Evolutionary conservation across 805 yeast species (phyloP).

Genomic region (Candida argentea): DNA sequence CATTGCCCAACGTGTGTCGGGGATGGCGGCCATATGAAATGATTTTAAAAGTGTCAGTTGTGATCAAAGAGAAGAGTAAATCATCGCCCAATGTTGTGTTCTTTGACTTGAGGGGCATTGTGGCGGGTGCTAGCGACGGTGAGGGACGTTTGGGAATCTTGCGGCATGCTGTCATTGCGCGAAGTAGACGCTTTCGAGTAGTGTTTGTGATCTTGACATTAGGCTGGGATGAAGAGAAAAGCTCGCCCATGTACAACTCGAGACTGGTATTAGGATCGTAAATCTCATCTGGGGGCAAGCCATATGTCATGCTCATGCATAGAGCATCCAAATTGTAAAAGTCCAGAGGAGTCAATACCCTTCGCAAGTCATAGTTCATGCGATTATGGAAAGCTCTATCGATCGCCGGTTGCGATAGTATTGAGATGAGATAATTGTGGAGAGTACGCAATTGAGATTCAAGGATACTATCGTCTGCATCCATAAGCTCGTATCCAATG

Average conservation of each 20-base stretch:
- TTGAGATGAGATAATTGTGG: slow-evolving; percentile 71
- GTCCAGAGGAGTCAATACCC: slow-evolving; percentile 66
- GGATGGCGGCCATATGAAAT: slow-evolving; percentile 67
- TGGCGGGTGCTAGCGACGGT: slow-evolving; percentile 1
- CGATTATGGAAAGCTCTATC: slow-evolving; percentile 56
- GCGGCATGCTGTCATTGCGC: slow-evolving; percentile 33
- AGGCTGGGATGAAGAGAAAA: slow-evolving; percentile 20
- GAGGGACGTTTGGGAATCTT: slow-evolving; percentile 6
- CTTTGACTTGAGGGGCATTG: slow-evolving; percentile 2
- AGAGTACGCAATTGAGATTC: slow-evolving; percentile 55
- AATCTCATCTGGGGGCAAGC: slow-evolving; percentile 10
- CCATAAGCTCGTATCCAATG: slow-evolving; percentile 37
- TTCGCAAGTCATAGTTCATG: slow-evolving; percentile 74
- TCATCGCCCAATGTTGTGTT: slow-evolving; percentile 24
- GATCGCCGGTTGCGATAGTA: slow-evolving; percentile 73
- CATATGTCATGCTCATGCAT: slow-evolving; percentile 26
- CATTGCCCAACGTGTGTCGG: slow-evolving; percentile 68
- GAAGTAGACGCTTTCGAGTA: slow-evolving; percentile 47
- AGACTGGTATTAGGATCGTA: slow-evolving; percentile 8
- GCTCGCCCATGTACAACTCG: slow-evolving; percentile 18
- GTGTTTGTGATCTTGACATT: slow-evolving; percentile 42
- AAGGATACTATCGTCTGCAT: slow-evolving; percentile 9
- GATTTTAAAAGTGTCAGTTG: slow-evolving; percentile 46
- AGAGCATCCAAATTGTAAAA: slow-evolving; percentile 59
- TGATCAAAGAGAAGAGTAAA: slow-evolving; percentile 66